Conservation (phyloP, 352 stramenopile genomes). For the Phytophthora vignae region DNA sequence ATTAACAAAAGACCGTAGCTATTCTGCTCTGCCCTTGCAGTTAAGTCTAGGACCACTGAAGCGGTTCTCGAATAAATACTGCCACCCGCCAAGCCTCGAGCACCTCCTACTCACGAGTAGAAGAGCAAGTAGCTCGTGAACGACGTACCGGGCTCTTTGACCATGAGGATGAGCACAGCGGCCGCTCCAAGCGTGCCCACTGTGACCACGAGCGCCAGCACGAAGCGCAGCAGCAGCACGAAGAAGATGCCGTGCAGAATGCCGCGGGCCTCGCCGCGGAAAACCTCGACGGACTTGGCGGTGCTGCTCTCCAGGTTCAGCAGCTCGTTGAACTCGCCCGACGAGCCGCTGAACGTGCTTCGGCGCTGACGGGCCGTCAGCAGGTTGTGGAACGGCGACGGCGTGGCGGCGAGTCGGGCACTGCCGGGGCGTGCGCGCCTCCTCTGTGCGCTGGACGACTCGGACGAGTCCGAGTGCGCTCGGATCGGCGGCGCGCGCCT, state of each 20-base stretch:
- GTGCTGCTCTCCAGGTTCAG: conserved; percentile 55
- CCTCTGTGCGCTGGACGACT: conserved; percentile 6
- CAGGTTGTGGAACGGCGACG: conserved; percentile 31
- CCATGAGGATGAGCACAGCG: conserved; percentile 45
- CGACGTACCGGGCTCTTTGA: conserved; percentile 43
- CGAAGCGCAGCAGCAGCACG: conserved; percentile 62
- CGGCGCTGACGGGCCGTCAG: conserved; percentile 34
- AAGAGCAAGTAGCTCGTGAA: conserved; percentile 45
- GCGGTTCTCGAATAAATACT: conserved; percentile 40
- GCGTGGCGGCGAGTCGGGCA: conserved; percentile 17
- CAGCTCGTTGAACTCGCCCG: conserved; percentile 43
- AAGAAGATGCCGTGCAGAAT: conserved; percentile 74
- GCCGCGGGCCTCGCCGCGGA: conserved; percentile 61
- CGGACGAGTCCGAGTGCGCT: conserved; percentile 25
- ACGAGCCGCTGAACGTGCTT: conserved; percentile 40
- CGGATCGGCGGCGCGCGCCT: conserved; percentile 5
- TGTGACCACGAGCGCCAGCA: conserved; percentile 48
- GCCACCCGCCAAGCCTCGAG: not conserved
- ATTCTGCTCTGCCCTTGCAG: too few species aligned
- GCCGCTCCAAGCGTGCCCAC: conserved; percentile 42
- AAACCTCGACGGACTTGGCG: conserved; percentile 64
- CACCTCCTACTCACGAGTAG: conserved; percentile 33
- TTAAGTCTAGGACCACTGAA: not conserved
- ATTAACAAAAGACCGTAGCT: too few species aligned
- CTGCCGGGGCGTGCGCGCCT: conserved; percentile 22